Conservation (phyloP, 495 filamentous ascomycete genomes). For the Penicillium nucicola region DNA sequence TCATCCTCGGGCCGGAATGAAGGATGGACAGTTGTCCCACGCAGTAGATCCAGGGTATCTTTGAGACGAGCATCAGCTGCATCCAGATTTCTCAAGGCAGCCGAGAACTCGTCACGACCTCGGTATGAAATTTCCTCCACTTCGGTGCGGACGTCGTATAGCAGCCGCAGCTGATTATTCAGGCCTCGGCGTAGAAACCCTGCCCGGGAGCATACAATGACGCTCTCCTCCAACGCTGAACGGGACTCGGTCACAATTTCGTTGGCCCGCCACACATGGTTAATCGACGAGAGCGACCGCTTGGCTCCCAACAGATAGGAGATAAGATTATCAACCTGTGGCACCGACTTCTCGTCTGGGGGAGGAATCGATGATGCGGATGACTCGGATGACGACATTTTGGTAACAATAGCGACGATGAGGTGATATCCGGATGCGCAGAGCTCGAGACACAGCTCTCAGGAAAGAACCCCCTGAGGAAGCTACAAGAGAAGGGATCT, state of each 20-base stretch:
- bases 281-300: slow-evolving; percentile 82
- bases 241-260: slow-evolving; percentile 78
- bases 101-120: slow-evolving; percentile 55
- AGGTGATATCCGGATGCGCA: too few relatives aligned
- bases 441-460: too few relatives aligned
- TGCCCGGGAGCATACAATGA: slow-evolving; percentile 73
- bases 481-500: background rate
- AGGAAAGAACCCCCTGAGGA: too few relatives aligned
- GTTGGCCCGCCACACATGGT: slow-evolving; percentile 80
- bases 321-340: slow-evolving; percentile 68
- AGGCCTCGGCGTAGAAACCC: slow-evolving; percentile 72
- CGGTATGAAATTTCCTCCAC: slow-evolving; percentile 51
- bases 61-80: slow-evolving; percentile 67
- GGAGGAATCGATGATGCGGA: slow-evolving; percentile 21
- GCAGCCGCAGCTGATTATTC: slow-evolving; percentile 64
- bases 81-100: slow-evolving; percentile 69
- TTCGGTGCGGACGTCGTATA: slow-evolving; percentile 64
- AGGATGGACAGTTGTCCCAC: slow-evolving; percentile 68
- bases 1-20: slow-evolving; percentile 68
- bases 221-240: slow-evolving; percentile 72
- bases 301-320: slow-evolving; percentile 84
- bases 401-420: background rate
- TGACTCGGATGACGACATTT: slow-evolving; percentile 35
- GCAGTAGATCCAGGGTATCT: slow-evolving; percentile 65
- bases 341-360: slow-evolving; percentile 19